phyloP scores from a whole-genome alignment of 2,329 filamentous ascomycete genomes.

The Xylaria sp. region DNA sequence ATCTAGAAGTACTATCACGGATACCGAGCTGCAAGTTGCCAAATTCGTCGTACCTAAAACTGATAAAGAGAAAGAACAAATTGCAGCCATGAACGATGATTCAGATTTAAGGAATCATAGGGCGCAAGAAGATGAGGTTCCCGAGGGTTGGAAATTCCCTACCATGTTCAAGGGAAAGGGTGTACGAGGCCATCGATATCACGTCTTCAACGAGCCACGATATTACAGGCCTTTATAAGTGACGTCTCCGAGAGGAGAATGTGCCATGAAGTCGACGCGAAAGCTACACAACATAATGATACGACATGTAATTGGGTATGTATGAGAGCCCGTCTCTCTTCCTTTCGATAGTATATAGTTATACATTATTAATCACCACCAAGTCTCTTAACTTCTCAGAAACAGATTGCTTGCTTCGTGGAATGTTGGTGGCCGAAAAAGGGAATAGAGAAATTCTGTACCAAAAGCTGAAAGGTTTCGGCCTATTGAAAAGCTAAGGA shows the following conservation, averaged over 20 bases:
- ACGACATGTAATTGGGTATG: slow-evolving; percentile 30
- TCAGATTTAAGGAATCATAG: slow-evolving; percentile 65
- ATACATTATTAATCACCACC: slow-evolving; percentile 8
- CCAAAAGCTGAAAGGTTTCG: neutral
- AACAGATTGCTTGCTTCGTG: neutral
- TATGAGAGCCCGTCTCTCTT: slow-evolving; percentile 10
- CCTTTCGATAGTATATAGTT: slow-evolving; percentile 24
- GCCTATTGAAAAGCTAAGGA: neutral
- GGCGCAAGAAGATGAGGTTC: slow-evolving; percentile 77
- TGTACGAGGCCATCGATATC: slow-evolving; percentile 88
- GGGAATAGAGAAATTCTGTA: neutral
- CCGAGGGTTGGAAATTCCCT: slow-evolving; percentile 84
- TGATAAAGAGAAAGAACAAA: slow-evolving; percentile 63
- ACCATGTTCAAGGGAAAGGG: slow-evolving; percentile 84
- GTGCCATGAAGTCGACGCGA: slow-evolving; percentile 9
- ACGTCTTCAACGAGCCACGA: slow-evolving; percentile 92
- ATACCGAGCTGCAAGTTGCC: slow-evolving; percentile 95
- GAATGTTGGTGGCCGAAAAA: neutral
- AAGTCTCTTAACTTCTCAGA: neutral
- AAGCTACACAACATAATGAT: slow-evolving; percentile 24
- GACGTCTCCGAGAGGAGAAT: slow-evolving; percentile 13
- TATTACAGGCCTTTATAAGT: slow-evolving; percentile 63
- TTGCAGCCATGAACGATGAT: slow-evolving; percentile 53
- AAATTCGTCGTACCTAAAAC: slow-evolving; percentile 88
- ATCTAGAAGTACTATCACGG: slow-evolving; percentile 89